Percentiles rank a stretch among this genome's conserved stretches.
Evolutionary conservation across 176 grass and related monocot genomes (phyloP).

Genomic region (Carex pumila): DNA sequence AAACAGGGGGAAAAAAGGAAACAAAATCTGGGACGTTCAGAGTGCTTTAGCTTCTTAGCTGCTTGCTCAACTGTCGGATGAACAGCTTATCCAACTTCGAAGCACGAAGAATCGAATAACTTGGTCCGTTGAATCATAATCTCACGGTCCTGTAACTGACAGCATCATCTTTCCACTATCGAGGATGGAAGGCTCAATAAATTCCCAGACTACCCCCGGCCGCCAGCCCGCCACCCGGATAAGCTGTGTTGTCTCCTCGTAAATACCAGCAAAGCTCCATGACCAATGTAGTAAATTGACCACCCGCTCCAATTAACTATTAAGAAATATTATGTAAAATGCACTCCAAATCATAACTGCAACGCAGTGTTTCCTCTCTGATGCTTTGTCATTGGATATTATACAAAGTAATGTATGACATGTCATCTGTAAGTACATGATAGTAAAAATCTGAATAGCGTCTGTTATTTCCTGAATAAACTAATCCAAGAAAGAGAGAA

Average conservation of each 20-base stretch:
- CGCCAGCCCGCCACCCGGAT: background rate
- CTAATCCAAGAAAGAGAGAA: conserved; percentile 9
- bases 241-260: background rate
- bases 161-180: conserved; percentile 17
- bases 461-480: background rate
- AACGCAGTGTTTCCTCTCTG: background rate
- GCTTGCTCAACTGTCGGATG: background rate
- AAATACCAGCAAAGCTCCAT: background rate
- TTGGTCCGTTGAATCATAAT: background rate
- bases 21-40: conserved; percentile 18
- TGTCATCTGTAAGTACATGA: background rate
- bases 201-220: conserved; percentile 10
- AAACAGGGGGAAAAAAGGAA: background rate
- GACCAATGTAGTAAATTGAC: background rate
- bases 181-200: background rate
- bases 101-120: background rate
- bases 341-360: background rate
- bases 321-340: background rate
- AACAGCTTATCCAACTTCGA: background rate
- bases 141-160: background rate
- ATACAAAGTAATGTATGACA: background rate
- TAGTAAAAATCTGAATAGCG: background rate
- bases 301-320: background rate
- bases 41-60: background rate
- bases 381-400: background rate